Evolutionary conservation across 169 alveolate genomes (phyloP).

Genomic region (Cryptosporidium baileyi): DNA sequence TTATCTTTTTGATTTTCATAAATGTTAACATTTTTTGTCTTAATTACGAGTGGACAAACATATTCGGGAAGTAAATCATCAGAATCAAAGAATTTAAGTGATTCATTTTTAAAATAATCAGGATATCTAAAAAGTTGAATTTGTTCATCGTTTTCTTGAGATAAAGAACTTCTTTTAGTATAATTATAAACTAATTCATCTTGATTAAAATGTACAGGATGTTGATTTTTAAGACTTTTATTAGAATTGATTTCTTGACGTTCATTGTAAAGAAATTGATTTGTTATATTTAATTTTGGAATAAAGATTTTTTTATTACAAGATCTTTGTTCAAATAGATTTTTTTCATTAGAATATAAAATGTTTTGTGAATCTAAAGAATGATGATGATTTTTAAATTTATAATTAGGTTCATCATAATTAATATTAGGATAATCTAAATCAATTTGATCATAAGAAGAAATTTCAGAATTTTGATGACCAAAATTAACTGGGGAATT

Average conservation of each 20-base stretch:
- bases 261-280: not conserved
- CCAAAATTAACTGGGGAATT: not conserved
- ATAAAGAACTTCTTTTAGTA: no score
- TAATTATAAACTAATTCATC: no score
- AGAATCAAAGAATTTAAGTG: conserved; percentile 23
- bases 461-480: not conserved
- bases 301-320: not conserved
- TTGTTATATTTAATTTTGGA: not conserved
- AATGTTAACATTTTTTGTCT: not conserved
- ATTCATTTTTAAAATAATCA: conserved; percentile 22
- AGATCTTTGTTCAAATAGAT: not conserved
- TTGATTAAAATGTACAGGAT: no score
- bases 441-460: not conserved
- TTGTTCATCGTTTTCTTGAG: not conserved
- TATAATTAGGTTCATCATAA: not conserved
- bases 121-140: conserved; percentile 20
- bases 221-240: no score
- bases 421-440: not conserved
- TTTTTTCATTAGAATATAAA: not conserved
- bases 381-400: not conserved
- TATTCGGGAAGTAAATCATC: conserved; percentile 34
- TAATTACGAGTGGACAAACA: conserved; percentile 3
- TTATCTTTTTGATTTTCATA: not conserved
- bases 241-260: no score
- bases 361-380: not conserved